Percentiles rank a stretch among this genome's conserved stretches.
Evolutionary conservation across 371 early-diverging fungal genomes (phyloP).

Genomic region (Smittium mucronatum): DNA sequence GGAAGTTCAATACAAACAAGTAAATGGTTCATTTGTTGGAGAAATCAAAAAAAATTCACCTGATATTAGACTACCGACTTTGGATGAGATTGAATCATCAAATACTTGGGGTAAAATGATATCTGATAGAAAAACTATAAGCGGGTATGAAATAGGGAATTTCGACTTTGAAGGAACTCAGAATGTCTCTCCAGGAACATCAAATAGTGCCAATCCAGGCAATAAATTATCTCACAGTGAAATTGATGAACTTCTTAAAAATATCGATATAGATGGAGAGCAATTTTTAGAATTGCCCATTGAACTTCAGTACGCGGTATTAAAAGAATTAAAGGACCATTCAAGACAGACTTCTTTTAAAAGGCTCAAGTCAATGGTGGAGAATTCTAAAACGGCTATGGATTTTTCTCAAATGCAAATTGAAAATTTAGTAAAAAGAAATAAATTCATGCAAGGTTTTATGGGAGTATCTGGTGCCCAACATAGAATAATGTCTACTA

Average conservation of each 20-base stretch:
- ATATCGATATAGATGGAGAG: constrained; percentile 61
- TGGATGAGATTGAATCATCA: constrained; percentile 1
- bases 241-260: constrained; percentile 11
- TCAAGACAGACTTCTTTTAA: constrained; percentile 69
- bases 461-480: constrained; percentile 45
- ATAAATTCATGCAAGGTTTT: constrained; percentile 69
- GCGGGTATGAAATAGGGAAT: background rate
- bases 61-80: constrained; percentile 5
- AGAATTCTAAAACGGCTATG: constrained; percentile 48
- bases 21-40: constrained; percentile 11
- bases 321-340: constrained; percentile 66
- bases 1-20: constrained; percentile 15
- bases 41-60: background rate
- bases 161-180: background rate
- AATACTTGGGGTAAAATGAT: constrained; percentile 4
- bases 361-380: constrained; percentile 58
- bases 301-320: constrained; percentile 79
- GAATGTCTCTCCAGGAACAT: no score
- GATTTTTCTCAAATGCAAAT: constrained; percentile 90
- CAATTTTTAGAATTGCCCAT: constrained; percentile 63
- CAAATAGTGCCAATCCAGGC: background rate
- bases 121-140: constrained; percentile 2
- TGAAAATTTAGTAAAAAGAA: constrained; percentile 63
- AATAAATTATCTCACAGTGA: background rate
- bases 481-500: constrained; percentile 16